Percentiles rank a stretch among this genome's conserved stretches.
These are phyloP conservation scores for Talaromyces wortmannii DNA, from an alignment of 495 filamentous ascomycete genomes.

Conservation along the genomic window DNA sequence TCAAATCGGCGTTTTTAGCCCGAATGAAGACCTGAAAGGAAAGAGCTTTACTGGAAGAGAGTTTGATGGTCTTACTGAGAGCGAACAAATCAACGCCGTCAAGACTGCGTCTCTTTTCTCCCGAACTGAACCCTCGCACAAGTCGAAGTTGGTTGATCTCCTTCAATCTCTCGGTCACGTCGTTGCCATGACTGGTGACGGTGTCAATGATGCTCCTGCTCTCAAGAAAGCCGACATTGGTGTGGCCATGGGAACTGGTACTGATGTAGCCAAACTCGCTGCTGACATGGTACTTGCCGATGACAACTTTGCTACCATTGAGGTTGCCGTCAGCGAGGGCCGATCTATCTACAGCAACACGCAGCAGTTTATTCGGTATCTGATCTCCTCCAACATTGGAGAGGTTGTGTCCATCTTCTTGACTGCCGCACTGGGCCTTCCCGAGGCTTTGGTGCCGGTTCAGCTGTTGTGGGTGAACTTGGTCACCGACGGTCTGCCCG, in stretches of 20 bases:
- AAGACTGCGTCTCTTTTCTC: conserved; percentile 89
- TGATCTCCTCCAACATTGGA: conserved; percentile 98
- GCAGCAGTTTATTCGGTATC: conserved; percentile 98
- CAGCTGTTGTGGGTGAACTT: conserved; percentile 99
- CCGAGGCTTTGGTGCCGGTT: conserved; percentile 94
- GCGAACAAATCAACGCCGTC: conserved; percentile 74
- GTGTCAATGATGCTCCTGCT: conserved; percentile 97
- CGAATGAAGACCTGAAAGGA: conserved; percentile 73
- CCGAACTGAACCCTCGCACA: conserved; percentile 92
- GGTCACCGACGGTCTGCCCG: conserved; percentile 95
- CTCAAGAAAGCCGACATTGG: conserved; percentile 99
- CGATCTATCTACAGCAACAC: conserved; percentile 99
- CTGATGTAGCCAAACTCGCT: conserved; percentile 93
- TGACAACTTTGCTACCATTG: conserved; percentile 98
- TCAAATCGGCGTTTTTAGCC: conserved; percentile 88
- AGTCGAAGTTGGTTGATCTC: conserved; percentile 92
- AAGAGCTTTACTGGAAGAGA: conserved; percentile 95
- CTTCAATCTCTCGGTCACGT: conserved; percentile 91
- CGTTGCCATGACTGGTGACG: conserved; percentile 99
- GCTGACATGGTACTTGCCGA: conserved; percentile 99
- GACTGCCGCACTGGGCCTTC: conserved; percentile 95
- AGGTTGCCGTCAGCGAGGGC: conserved; percentile 92
- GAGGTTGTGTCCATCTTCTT: conserved; percentile 99
- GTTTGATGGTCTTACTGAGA: conserved; percentile 78
- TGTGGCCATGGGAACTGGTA: conserved; percentile 98